Conservation (phyloP, 2,329 filamentous ascomycete species). For the Colletotrichum sp. region DNA sequence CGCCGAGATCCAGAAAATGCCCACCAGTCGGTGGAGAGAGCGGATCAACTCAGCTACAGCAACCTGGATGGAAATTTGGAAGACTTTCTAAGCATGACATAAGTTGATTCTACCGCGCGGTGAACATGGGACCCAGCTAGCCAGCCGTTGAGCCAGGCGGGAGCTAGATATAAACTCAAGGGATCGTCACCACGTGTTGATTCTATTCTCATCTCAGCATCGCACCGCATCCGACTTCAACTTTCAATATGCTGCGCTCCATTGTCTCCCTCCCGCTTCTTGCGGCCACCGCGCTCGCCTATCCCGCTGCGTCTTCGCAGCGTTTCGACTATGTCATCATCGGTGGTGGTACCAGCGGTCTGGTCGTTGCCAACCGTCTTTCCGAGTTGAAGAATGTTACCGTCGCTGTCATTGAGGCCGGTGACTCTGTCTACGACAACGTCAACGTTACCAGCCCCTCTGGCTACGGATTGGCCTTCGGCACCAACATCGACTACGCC, state of each 20-base stretch:
- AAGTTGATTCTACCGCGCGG: background rate
- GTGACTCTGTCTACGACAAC: constrained; percentile 38
- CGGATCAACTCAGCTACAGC: background rate
- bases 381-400: constrained; percentile 34
- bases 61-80: background rate
- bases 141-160: background rate
- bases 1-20: background rate
- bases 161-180: background rate
- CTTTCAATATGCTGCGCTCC: background rate
- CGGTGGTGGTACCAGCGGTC: constrained; percentile 41
- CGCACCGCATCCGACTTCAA: background rate
- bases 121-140: background rate
- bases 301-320: background rate
- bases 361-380: constrained; percentile 41
- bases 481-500: constrained; percentile 37
- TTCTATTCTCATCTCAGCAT: background rate
- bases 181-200: background rate
- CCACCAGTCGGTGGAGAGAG: background rate
- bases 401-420: constrained; percentile 42
- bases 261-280: background rate
- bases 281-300: background rate
- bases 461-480: constrained; percentile 28
- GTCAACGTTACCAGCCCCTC: constrained; percentile 34
- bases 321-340: constrained; percentile 39
- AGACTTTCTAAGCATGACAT: background rate